Evolutionary conservation across 208 protist genomes (phyloP), one percentile per base, ranked within the genome.

Genomic region (Crithidia acanthocephali): DNA sequence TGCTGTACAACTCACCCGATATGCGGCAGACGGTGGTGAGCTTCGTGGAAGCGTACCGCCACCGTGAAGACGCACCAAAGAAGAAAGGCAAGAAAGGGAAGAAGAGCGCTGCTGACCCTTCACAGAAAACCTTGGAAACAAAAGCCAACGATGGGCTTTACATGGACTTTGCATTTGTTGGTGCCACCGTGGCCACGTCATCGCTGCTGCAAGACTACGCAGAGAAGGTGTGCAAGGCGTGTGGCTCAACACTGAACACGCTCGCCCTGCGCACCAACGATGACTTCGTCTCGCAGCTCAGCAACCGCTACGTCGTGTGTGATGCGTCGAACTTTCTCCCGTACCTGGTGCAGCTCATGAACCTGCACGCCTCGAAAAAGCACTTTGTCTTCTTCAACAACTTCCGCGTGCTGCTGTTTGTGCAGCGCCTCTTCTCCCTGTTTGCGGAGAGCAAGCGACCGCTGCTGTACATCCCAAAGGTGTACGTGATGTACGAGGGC

Each of bases 351-450:
- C 93, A 97, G 67, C 59, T 95, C 15, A 88, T 97, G 76, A 95
- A 95, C 71, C 27, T 92, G 13, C 93, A 97, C 65, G 74, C 90
- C 0, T 91, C 81, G 15, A 93, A 95, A 62, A 97, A 97, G 67
- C 93, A 97, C 76, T 95, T 96, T 80, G 85, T 97, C 22, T 97
- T 97, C 69, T 97, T 96, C 72, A 96, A 97, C 78, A 85, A 77
- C 67, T 74, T 81, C 42, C 75, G 80, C 52, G 85, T 82, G 30
- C 79, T 96, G 4, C 56, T 79, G 3, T 95, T 95, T 69, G 87
- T 93, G 10, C 77, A 87, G 64, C 72, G 84, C 32, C 79, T 95
- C 0, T 88, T 97, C 59, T n/a, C 47, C 3, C 23, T 52, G 15
- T 64, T 96, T 18, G 67, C 58, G 37, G 57, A 87, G 44, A 80